Evolutionary conservation across 306 rosid species (phyloP).

Genomic region (Echinosophora koreensis): DNA sequence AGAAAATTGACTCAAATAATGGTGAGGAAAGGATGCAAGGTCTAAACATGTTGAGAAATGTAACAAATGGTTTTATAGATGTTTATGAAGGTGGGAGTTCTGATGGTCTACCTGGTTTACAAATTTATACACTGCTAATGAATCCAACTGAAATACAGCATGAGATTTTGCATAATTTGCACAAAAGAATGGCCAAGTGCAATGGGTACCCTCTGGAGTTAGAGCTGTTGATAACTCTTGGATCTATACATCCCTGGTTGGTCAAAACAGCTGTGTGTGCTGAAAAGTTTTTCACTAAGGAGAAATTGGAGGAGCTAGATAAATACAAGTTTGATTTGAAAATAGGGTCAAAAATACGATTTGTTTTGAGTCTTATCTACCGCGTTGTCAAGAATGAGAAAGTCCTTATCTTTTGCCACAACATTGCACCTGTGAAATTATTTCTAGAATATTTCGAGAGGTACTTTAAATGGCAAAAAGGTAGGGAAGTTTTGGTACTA

Average conservation of each 20-base stretch:
- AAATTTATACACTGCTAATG: constrained; percentile 90
- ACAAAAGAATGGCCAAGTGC: constrained; percentile 61
- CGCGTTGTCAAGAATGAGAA: constrained; percentile 81
- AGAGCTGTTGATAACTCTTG: constrained; percentile 94
- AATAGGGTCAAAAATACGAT: constrained; percentile 83
- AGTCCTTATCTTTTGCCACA: constrained; percentile 86
- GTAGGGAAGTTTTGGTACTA: constrained; percentile 78
- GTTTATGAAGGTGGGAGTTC: constrained; percentile 83
- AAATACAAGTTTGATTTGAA: constrained; percentile 73
- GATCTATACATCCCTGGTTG: constrained; percentile 98
- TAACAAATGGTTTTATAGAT: constrained; percentile 85
- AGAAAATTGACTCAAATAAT: constrained; percentile 75
- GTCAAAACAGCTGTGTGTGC: constrained; percentile 79
- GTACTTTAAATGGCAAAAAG: constrained; percentile 75
- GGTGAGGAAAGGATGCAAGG: constrained; percentile 78
- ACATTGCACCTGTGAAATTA: constrained; percentile 86
- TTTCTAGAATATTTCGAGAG: constrained; percentile 80
- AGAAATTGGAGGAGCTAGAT: constrained; percentile 65
- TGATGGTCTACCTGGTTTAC: constrained; percentile 90
- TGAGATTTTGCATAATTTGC: constrained; percentile 66
- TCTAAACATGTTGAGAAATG: constrained; percentile 78
- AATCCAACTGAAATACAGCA: constrained; percentile 81
- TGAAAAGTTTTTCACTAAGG: constrained; percentile 60
- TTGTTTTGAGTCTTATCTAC: constrained; percentile 83
- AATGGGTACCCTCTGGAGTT: constrained; percentile 84